Conservation (phyloP, 2,329 filamentous ascomycete species). For the Neofusicoccum sp. region DNA sequence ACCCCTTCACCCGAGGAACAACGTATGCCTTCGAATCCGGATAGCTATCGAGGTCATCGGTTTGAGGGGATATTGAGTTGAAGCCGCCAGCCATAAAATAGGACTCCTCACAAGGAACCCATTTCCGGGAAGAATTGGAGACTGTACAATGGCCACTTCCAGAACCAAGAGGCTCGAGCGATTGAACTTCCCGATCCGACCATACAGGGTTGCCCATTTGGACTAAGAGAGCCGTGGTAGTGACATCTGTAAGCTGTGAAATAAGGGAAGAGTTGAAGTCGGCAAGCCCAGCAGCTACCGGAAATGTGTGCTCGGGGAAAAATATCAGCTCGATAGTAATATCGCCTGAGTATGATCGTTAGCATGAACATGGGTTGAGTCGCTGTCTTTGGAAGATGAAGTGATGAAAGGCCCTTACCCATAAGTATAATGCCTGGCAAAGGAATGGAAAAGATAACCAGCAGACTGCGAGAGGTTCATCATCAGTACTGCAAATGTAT, state of each 20-base stretch:
- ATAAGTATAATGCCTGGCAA: constrained; percentile 8
- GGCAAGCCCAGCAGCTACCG: background rate
- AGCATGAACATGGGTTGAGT: background rate
- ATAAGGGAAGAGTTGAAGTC: constrained; percentile 10
- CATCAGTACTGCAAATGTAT: background rate
- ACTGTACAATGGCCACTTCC: background rate
- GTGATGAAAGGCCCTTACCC: background rate
- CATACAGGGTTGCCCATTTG: constrained; percentile 5
- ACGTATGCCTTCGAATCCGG: constrained; percentile 6
- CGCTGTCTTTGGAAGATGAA: background rate
- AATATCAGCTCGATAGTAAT: constrained; percentile 12
- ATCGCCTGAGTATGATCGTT: background rate
- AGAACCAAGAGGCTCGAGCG: constrained; percentile 3
- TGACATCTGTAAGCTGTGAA: background rate
- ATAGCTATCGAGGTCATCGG: constrained; percentile 4
- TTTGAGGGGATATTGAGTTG: constrained; percentile 3
- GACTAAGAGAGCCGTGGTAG: background rate
- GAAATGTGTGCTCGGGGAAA: background rate
- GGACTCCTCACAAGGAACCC: constrained; percentile 6
- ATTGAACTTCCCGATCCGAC: background rate
- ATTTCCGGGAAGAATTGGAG: background rate
- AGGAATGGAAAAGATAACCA: constrained; percentile 2
- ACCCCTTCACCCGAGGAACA: constrained; percentile 2
- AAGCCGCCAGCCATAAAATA: constrained; percentile 9
- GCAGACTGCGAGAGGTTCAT: background rate